phyloP scores from a whole-genome alignment of 2,329 filamentous ascomycete genomes.

The Coccinonectria pachysandricola region DNA sequence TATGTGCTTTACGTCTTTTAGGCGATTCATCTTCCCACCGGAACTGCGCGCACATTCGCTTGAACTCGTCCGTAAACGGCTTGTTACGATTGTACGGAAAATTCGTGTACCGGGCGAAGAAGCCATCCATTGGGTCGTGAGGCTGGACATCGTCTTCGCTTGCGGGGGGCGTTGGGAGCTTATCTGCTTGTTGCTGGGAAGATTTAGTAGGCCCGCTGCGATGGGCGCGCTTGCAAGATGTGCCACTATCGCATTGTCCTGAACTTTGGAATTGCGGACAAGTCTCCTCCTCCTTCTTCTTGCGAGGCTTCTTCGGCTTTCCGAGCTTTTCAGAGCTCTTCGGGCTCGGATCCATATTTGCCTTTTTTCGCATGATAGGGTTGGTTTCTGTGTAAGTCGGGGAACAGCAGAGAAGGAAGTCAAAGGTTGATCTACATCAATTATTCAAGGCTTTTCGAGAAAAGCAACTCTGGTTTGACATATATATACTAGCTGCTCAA shows the following conservation, averaged over 20 bases:
- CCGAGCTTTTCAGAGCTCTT: too few relatives aligned
- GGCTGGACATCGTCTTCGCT: not conserved
- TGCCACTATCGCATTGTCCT: conserved; percentile 1
- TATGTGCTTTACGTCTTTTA: not conserved
- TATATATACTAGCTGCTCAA: too few relatives aligned
- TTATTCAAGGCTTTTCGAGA: too few relatives aligned
- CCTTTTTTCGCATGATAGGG: too few relatives aligned
- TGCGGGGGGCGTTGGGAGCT: not conserved
- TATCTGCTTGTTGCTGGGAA: too few relatives aligned
- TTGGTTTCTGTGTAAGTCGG: too few relatives aligned
- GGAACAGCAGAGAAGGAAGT: too few relatives aligned
- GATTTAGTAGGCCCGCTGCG: too few relatives aligned
- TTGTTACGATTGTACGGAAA: conserved; percentile 3
- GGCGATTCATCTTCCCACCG: not conserved
- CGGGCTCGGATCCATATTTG: too few relatives aligned
- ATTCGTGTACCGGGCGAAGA: conserved; percentile 4
- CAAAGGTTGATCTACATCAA: too few relatives aligned
- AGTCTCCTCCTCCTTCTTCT: not conserved
- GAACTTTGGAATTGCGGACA: conserved; percentile 1
- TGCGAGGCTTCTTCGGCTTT: not conserved
- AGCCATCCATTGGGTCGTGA: conserved; percentile 4
- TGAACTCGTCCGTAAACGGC: conserved; percentile 6
- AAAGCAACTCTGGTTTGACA: too few relatives aligned
- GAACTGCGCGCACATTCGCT: conserved; percentile 2
- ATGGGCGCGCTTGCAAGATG: conserved; percentile 4